Percentiles rank a stretch among this genome's conserved stretches.
These are phyloP conservation scores for Teunomyces cretensis DNA, from an alignment of 805 yeast genomes.

Conservation along the genomic window DNA sequence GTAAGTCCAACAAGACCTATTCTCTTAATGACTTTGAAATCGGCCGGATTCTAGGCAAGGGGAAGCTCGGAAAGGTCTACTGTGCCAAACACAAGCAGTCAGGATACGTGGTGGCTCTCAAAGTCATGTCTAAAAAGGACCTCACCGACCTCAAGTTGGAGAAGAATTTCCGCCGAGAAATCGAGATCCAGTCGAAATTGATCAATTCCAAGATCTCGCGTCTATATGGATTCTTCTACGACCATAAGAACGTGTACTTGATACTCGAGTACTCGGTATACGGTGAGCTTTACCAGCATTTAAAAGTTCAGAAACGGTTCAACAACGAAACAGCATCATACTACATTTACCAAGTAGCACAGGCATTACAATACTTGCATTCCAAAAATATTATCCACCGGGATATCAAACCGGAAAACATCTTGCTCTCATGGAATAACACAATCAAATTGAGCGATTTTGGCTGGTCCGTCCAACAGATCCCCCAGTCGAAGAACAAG, in stretches of 20 bases:
- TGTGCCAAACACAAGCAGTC: slow-evolving; percentile 75
- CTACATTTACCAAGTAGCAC: slow-evolving; percentile 80
- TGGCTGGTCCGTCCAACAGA: slow-evolving; percentile 86
- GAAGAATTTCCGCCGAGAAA: slow-evolving; percentile 84
- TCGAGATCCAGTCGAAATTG: slow-evolving; percentile 82
- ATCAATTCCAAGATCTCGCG: slow-evolving; percentile 79
- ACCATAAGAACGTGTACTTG: slow-evolving; percentile 74
- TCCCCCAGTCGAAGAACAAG: slow-evolving; percentile 24
- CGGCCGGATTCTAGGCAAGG: slow-evolving; percentile 86
- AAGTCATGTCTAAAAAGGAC: slow-evolving; percentile 86
- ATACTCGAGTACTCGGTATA: slow-evolving; percentile 80
- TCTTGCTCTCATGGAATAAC: slow-evolving; percentile 73
- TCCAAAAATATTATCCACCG: slow-evolving; percentile 80
- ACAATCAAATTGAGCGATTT: slow-evolving; percentile 85
- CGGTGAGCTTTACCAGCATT: slow-evolving; percentile 81
- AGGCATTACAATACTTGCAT: slow-evolving; percentile 77
- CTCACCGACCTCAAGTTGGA: slow-evolving; percentile 73
- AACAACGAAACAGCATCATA: slow-evolving; percentile 72
- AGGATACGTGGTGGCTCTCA: slow-evolving; percentile 84
- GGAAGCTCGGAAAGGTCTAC: slow-evolving; percentile 90
- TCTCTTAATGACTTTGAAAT: slow-evolving; percentile 72
- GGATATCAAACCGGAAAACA: slow-evolving; percentile 93
- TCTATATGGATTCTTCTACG: slow-evolving; percentile 83
- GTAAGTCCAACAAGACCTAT: slow-evolving; percentile 5
- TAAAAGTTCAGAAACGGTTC: slow-evolving; percentile 67